Base-by-base conservation (phyloP, 176 grass and related monocot genomes). In the Triticum timopheevii region DNA sequence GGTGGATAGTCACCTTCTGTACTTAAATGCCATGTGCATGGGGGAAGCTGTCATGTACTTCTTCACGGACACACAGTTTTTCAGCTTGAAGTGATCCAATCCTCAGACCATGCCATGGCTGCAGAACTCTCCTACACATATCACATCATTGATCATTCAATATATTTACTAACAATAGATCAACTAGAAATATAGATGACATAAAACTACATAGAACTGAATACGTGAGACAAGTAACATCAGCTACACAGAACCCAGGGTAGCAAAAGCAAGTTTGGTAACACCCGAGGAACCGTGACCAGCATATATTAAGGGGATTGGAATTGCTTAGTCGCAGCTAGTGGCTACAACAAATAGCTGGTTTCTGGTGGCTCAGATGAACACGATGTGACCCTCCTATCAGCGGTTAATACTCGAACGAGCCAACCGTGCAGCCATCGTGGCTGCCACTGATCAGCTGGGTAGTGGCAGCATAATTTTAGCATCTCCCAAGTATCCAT, bases 51-150 rank as follows among this genome's bases (percentile, higher is more conserved):
- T 58, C 1, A 40, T 83, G 66, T 71, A 83, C 38, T 83, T 72
- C 67, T 83, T 83, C 81, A 27, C 31, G 2, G 31, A 83, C 38
- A 72, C 33, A 2, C 33, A 72, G 0, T 27, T 72, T 83, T 61
- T 40, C 28, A 83, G 47, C 31, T 3, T 12, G 13, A 72, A 71
- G 81, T 71, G 49, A 71, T 28, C 67, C 67, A 59, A 61, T 38
- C 67, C 49, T 83, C 47, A 83, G 9, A 69, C 81, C 81, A 72
- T 40, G 13, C 49, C 22, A 83, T 72, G 67, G 67, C 24, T 59
- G 49, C 24, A 83, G 20, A 59, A 83, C 81, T 72, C 49, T 72
- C 67, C 80, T 71, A 33, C 80, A 82, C 58, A 50, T 49, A 82
- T 4, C 45, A 70, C 45, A 82, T 19, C 1, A 52, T 56, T 77